Evolutionary conservation across 306 rosid species (phyloP), one percentile per base, ranked within the genome.

Genomic region (Purshia tridentata): DNA sequence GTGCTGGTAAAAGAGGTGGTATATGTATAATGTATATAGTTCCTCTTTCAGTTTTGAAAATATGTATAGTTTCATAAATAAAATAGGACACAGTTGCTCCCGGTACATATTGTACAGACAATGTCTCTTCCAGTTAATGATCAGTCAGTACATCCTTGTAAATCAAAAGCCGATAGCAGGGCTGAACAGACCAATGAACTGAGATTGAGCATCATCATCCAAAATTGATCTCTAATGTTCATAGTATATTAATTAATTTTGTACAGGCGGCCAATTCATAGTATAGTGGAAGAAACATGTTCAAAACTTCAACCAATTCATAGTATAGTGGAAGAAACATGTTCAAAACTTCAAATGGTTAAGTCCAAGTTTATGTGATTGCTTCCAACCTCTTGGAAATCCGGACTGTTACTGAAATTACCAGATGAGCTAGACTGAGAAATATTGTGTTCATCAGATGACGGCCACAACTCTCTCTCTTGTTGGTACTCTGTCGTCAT

Each of bases 281-380:
- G n/a, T 18, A 5, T 0, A 11, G 41, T 5, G n/a, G 23, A 2
- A 45, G 19, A 2, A 45, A 72, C 19, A 23, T 39, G 69, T 18
- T 85, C 73, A n/a, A n/a, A n/a, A n/a, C n/a, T n/a, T n/a, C n/a
- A 89, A 46, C n/a, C n/a, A n/a, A n/a, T n/a, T n/a, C n/a, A n/a
- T n/a, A n/a, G n/a, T n/a, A n/a, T n/a, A n/a, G 42, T 5, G n/a
- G 29, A 3, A 45, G 19, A 3, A 45, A 72, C 19, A 29, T 40
- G 69, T 18, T 85, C 73, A n/a, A n/a, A n/a, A n/a, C n/a, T n/a
- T n/a, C n/a, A 89, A 47, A 90, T 90, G 56, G 91, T 79, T 67
- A 90, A 78, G 82, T 90, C 91, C 74, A 90, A 82, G 76, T 90
- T 90, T 54, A 88, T 73, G 50, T 69, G 65, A 51, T 62, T 79